Base-by-base conservation (phyloP, 371 early-diverging fungal genomes). In the Parasitella parasitica region DNA sequence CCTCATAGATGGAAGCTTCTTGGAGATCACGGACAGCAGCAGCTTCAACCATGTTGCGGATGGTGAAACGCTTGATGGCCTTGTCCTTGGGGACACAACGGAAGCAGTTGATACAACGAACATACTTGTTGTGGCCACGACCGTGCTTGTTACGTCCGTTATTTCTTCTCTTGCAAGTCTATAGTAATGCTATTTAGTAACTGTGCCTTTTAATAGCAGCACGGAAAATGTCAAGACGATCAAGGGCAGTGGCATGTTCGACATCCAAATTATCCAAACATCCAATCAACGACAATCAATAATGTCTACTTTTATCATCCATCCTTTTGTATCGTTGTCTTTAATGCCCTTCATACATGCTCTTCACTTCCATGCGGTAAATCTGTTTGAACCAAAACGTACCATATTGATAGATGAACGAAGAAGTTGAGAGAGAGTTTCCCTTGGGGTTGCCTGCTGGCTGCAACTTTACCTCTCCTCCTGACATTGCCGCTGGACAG, bases 51-150 rank as follows among this genome's bases (percentile, higher is more conserved):
- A 99, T 95, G 86, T 95, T 95, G 75, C 96, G 90, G 85, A 98
- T 91, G 70, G 91, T 86, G 89, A 97, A 96, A 71, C 98, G 91
- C 91, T 97, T 97, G 85, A 99, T 95, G 75, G 98, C 96, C 92
- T 99, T 99, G 86, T 99, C 99, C 85, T 99, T 99, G 69, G 99
- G 97, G 68, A 94, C 93, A 76, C 94, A 92, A 81, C 97, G 92
- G 68, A 89, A 90, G 86, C 99, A 99, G 94, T 99, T 97, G 79
- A 94, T 92, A 89, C 99, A 99, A 77, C 99, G 94, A 78, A 98
- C 92, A 73, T 87, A 87, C 83, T 89, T 91, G 78, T 89, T 91
- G 89, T 97, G 95, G 73, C 99, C 99, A 81, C 99, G 96, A 72
- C 97, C 97, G 78, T 94, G 86, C 91, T 99, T 99, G 86, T 89